Percentiles rank a stretch among this genome's conserved stretches.
Evolutionary conservation across 2,329 filamentous ascomycete genomes (phyloP).

Genomic region (Fonsecaea multimorphosa): DNA sequence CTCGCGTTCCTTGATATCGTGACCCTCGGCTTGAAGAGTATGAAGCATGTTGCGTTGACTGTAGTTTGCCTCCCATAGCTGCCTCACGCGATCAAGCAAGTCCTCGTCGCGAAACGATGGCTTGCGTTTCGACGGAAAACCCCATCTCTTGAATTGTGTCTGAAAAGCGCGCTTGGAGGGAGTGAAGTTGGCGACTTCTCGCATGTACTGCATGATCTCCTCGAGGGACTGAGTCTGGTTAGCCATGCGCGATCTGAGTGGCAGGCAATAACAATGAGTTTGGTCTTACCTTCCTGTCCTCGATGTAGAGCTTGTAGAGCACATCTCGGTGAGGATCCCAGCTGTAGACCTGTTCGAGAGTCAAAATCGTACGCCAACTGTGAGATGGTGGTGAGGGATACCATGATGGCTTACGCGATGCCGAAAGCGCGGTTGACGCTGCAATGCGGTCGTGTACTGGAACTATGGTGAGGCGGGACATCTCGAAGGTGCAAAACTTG

Average conservation of each 20-base stretch:
- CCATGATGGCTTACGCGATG: conserved; percentile 34
- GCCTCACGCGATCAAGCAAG: conserved; percentile 71
- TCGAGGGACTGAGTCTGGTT: conserved; percentile 59
- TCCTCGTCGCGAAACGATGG: conserved; percentile 72
- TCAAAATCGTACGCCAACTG: neutral
- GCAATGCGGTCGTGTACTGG: conserved; percentile 27
- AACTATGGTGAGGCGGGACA: conserved; percentile 8
- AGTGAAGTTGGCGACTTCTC: conserved; percentile 67
- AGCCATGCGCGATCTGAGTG: neutral
- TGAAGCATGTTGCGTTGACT: conserved; percentile 75
- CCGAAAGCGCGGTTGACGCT: conserved; percentile 35
- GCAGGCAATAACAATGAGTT: neutral
- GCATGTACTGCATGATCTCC: conserved; percentile 76
- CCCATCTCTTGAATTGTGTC: conserved; percentile 77
- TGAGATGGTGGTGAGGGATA: conserved; percentile 18
- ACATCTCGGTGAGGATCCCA: conserved; percentile 71
- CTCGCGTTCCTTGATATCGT: conserved; percentile 72
- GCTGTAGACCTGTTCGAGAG: conserved; percentile 58
- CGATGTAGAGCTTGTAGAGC: conserved; percentile 75
- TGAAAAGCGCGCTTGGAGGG: conserved; percentile 80
- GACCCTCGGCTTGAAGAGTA: conserved; percentile 73
- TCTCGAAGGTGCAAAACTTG: conserved; percentile 6
- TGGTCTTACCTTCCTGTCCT: conserved; percentile 64
- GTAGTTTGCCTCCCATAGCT: conserved; percentile 78
- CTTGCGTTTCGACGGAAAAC: conserved; percentile 76